Evolutionary conservation across 345 rosid genomes (phyloP), one percentile per base, ranked within the genome.

Genomic region (Populus davidiana): DNA sequence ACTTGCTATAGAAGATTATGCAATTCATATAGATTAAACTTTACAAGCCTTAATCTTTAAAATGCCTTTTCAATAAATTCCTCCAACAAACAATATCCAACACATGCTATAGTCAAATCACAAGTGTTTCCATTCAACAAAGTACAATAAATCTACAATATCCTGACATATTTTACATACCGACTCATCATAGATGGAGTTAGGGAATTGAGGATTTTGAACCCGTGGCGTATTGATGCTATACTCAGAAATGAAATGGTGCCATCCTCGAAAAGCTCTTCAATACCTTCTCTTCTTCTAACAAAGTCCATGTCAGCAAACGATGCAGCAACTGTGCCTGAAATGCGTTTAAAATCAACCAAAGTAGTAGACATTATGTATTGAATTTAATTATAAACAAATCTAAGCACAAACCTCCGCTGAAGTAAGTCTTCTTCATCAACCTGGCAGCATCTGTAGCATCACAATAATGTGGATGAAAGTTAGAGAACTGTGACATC

Each of bases 291-390:
- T 85, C 99, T 91, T 85, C 96, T 90, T 86, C 85, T 95, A 56
- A 95, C 94, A 85, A 95, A 95, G 85, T 95, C 99, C 85, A 88
- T 71, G 79, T 95, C 99, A 77, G 99, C 98, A 86, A 92, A 91
- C 67, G 97, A 83, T 43, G 97, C 94, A 78, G 92, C 91, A 79
- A 95, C 99, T 9, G 99, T 93, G 61, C 99, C 99, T 95, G 90
- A 59, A 81, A 77, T 73, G 66, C 52, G 74, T 76, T 75, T 66
- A 61, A 41, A 43, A 61, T 59, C 56, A 56, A 43, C 41, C n/a
- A 41, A 56, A 20, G n/a, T 61, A 33, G 38, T 16, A 54, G 62
- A 14, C 8, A 27, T 36, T 62, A 61, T 11, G 54, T 11, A 35
- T 43, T 67, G 12, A 64, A 59, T 17, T 72, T 70, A 63, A 72